Base-by-base conservation (phyloP, 2,329 filamentous ascomycete genomes). In the Metarhizium sp. region DNA sequence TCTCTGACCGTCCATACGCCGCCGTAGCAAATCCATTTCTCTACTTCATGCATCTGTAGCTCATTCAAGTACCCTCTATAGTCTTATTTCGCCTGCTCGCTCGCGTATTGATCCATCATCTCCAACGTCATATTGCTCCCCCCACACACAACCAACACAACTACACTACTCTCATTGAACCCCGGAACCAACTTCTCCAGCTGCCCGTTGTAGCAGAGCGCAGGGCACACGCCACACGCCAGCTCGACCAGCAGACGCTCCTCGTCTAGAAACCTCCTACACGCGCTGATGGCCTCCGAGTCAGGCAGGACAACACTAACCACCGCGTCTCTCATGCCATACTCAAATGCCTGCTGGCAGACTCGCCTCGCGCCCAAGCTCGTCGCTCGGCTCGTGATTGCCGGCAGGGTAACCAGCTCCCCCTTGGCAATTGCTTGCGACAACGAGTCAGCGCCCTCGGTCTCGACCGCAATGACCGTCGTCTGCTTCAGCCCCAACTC, bases 371-470 rank as follows among this genome's bases (percentile, higher is more conserved):
- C 85, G 0, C 88, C 89, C 0, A 94, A 75, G 42, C 79, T 85
- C 0, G 82, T 89, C 0, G 88, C 88, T 54, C 86, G 79, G 25
- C 81, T 86, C 6, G 87, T 89, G 61, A 94, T 90, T 30, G 71
- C 78, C 0, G 80, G 78, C 14, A 94, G 73, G 0, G 84, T 86
- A 49, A 87, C 72, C 48, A 84, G 71, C 62, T 75, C 61, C 0
- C 76, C 73, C 3, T 76, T 75, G 36, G 74, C 67, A 7, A 92
- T 67, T 25, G 81, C 78, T 18, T 78, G 73, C 25, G 78, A 71
- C 16, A 92, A 74, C 0, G 82, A 84, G 53, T 89, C 81, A 0
- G 88, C 87, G 14, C 89, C 89, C 1, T 72, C 65, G 0, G 89
- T 92, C 72, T 92, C 89, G 42, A 90, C 75, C 1, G 86, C 87